phyloP scores from a whole-genome alignment of 2,329 filamentous ascomycete species.

The Aspergillus candidus region DNA sequence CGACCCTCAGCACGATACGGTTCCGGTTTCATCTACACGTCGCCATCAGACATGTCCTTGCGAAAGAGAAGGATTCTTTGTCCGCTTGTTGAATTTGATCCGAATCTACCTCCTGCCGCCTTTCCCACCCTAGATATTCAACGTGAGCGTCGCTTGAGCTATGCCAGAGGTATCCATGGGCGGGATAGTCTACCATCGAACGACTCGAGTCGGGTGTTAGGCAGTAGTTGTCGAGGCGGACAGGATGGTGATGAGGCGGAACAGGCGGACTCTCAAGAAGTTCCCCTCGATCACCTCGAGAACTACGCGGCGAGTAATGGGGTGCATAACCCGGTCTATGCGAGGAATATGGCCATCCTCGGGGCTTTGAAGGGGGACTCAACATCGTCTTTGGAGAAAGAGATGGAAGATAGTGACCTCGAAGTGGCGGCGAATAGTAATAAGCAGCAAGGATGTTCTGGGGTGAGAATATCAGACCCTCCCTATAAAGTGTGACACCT shows the following conservation, averaged over 20 bases:
- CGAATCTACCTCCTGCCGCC: constrained; percentile 35
- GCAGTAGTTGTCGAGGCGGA: background rate
- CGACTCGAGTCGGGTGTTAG: too few species aligned
- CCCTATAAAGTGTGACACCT: too few species aligned
- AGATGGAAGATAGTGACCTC: constrained; percentile 18
- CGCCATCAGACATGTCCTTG: constrained; percentile 9
- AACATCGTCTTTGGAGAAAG: background rate
- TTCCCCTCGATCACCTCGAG: constrained; percentile 14
- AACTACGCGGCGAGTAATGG: constrained; percentile 25
- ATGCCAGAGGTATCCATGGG: background rate
- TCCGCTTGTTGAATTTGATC: constrained; percentile 30
- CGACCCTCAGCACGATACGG: constrained; percentile 24
- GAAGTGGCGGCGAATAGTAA: constrained; percentile 6
- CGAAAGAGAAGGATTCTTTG: constrained; percentile 9
- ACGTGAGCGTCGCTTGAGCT: background rate
- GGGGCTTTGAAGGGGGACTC: constrained; percentile 1
- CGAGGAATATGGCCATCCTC: constrained; percentile 23
- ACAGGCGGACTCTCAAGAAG: constrained; percentile 5
- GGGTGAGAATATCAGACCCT: constrained; percentile 3
- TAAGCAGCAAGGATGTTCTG: background rate
- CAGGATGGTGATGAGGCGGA: background rate
- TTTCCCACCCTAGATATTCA: constrained; percentile 35
- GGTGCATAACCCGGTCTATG: constrained; percentile 21
- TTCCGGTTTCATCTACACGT: constrained; percentile 20
- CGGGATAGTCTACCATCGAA: background rate